Evolutionary conservation across 345 rosid species (phyloP), one percentile per base, ranked within the genome.

Genomic region (Rhodamnia rubescens): DNA sequence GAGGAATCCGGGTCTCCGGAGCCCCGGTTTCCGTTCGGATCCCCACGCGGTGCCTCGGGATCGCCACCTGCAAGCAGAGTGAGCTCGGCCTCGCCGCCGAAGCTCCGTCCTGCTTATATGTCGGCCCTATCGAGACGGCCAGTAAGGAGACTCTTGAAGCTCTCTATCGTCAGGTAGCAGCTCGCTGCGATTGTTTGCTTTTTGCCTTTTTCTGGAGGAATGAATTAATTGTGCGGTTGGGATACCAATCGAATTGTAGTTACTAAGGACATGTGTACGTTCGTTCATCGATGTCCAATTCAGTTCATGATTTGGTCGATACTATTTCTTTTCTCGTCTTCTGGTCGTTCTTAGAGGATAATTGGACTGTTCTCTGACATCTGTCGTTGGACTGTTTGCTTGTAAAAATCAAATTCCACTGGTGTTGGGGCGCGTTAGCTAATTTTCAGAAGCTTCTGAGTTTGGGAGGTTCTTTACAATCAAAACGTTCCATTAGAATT

Each of bases 141-240:
- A 93, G 96, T 52, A 88, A 95, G 90, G 98, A 97, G 91, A 94
- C 97, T n/a, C 90, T 97, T 2, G 99, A 95, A 92, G 99, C 99
- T 87, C 98, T 97, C 36, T 97, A 97, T 86, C 83, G 87, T 84
- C 99, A 96, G 86, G 98, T 95, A 86, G 78, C 53, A 16, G 26
- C 47, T 81, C 32, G 47, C 14, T 58, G 42, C 75, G 53, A 49
- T 12, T 11, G 53, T 50, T 49, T 49, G 4, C 6, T 32, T 69
- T 69, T 51, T 18, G 6, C 6, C 47, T 20, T 8, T 16, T 78
- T 24, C 26, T 83, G 22, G 75, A 40, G 29, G 53, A 42, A 18
- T 15, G 85, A 69, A 49, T 52, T 27, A 8, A 32, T 47, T 4
- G 54, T 29, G 0, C 47, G 80, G 47, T 18, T 47, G 11, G 13